Conservation (phyloP, 2,329 filamentous ascomycete species). For the Setomelanomma holmii region DNA sequence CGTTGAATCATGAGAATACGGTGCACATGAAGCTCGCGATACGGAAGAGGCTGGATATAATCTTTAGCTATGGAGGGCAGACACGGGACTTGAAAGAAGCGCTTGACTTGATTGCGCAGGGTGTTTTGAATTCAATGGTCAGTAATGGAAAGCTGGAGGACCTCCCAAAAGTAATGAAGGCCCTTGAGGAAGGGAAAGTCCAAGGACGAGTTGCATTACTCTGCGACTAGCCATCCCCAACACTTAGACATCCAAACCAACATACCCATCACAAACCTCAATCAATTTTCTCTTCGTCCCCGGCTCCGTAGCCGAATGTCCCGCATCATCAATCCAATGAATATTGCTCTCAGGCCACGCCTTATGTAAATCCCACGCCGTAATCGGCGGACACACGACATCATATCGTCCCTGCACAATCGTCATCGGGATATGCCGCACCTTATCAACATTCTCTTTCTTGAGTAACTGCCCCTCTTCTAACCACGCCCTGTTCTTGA, state of each 20-base stretch:
- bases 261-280: slow-evolving; percentile 35
- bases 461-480: slow-evolving; percentile 51
- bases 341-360: slow-evolving; percentile 45
- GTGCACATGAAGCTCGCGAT: slow-evolving; percentile 32
- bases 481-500: slow-evolving; percentile 52
- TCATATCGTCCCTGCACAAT: slow-evolving; percentile 58
- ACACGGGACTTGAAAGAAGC: slow-evolving; percentile 21
- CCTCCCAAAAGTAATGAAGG: slow-evolving; percentile 22
- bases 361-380: slow-evolving; percentile 54
- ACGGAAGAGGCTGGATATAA: slow-evolving; percentile 24
- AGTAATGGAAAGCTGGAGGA: slow-evolving; percentile 23
- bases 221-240: slow-evolving; percentile 1
- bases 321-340: slow-evolving; percentile 43
- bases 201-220: slow-evolving; percentile 23
- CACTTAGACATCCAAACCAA: slow-evolving; percentile 2
- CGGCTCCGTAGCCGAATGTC: slow-evolving; percentile 42
- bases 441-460: slow-evolving; percentile 44
- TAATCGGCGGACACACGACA: slow-evolving; percentile 54
- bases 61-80: slow-evolving; percentile 32
- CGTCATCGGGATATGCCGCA: slow-evolving; percentile 46
- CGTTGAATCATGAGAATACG: slow-evolving; percentile 31
- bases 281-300: slow-evolving; percentile 33
- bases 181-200: slow-evolving; percentile 23
- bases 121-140: slow-evolving; percentile 25
- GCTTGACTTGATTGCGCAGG: slow-evolving; percentile 20